phyloP scores from a whole-genome alignment of 352 stramenopile species.

The Globisporangium parvum region DNA sequence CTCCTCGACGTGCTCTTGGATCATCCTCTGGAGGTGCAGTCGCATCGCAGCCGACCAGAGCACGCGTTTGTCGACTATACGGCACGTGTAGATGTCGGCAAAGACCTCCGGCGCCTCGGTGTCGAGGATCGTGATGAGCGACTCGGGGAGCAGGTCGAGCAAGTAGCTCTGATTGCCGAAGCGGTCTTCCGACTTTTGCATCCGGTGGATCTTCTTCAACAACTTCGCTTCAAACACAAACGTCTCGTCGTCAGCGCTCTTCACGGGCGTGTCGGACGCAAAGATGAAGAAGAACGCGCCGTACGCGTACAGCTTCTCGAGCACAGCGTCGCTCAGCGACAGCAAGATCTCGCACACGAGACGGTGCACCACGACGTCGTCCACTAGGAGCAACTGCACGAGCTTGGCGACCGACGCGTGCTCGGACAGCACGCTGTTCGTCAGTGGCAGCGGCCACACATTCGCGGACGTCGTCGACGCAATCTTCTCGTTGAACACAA shows the following conservation, averaged over 20 bases:
- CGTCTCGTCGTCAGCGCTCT: slow-evolving; percentile 16
- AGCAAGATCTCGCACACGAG: slow-evolving; percentile 63
- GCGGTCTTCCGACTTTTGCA: slow-evolving; percentile 42
- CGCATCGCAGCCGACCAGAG: slow-evolving; percentile 70
- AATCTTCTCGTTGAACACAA: slow-evolving; percentile 50
- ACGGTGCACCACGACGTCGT: slow-evolving; percentile 36
- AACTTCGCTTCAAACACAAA: slow-evolving; percentile 59
- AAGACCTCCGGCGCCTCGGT: slow-evolving; percentile 54
- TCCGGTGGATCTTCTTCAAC: slow-evolving; percentile 60
- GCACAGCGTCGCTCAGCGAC: slow-evolving; percentile 33
- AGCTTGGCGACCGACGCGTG: slow-evolving; percentile 41
- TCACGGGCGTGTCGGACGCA: slow-evolving; percentile 21
- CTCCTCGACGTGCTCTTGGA: slow-evolving; percentile 65
- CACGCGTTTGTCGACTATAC: slow-evolving; percentile 53
- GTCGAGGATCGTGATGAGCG: slow-evolving; percentile 64
- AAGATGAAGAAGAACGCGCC: slow-evolving; percentile 79
- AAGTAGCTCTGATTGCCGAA: slow-evolving; percentile 56
- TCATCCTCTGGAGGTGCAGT: slow-evolving; percentile 60
- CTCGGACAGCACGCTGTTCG: slow-evolving; percentile 50
- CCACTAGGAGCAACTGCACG: slow-evolving; percentile 62
- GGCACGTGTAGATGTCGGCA: slow-evolving; percentile 55
- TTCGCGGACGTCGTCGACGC: slow-evolving; percentile 18
- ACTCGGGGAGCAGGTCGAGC: slow-evolving; percentile 63
- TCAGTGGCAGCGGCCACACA: slow-evolving; percentile 48
- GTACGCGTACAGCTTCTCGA: slow-evolving; percentile 49